Evolutionary conservation across 108 stramenopile genomes (phyloP).

Genomic region (Skeletonema grethae): DNA sequence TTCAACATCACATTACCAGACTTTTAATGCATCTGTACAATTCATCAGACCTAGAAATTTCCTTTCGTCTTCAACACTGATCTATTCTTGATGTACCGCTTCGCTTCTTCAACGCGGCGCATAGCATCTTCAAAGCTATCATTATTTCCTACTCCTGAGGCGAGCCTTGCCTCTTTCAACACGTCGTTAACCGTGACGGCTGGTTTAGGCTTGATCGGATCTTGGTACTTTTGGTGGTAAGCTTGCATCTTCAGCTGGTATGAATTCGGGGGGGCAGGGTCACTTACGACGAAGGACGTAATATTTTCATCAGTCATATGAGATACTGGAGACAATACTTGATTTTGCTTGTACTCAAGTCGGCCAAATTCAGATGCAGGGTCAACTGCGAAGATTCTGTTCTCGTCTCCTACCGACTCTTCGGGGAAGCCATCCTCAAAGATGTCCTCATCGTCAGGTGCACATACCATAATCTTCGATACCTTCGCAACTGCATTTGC

Average conservation of each 20-base stretch:
- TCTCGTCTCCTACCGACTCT: neutral
- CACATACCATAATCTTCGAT: constrained; percentile 8
- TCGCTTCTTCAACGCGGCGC: neutral
- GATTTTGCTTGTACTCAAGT: neutral
- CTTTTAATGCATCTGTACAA: neutral
- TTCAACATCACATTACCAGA: neutral
- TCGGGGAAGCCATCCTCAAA: neutral
- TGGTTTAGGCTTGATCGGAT: neutral
- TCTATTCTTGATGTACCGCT: constrained; percentile 4
- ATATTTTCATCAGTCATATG: neutral
- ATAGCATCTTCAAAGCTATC: neutral
- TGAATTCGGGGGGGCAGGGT: neutral
- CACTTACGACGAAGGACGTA: neutral
- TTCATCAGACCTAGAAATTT: neutral
- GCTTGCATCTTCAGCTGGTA: neutral
- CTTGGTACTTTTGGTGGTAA: neutral
- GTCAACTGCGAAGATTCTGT: neutral
- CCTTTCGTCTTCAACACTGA: neutral
- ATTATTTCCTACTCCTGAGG: neutral
- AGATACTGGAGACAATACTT: neutral
- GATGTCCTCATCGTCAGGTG: neutral
- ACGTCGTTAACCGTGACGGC: neutral
- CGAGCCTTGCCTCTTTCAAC: neutral
- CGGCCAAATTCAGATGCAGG: neutral
- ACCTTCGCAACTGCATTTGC: constrained; percentile 10